Evolutionary conservation across 2,329 filamentous ascomycete species (phyloP).

Genomic region (Chaetomiaceae sp.): DNA sequence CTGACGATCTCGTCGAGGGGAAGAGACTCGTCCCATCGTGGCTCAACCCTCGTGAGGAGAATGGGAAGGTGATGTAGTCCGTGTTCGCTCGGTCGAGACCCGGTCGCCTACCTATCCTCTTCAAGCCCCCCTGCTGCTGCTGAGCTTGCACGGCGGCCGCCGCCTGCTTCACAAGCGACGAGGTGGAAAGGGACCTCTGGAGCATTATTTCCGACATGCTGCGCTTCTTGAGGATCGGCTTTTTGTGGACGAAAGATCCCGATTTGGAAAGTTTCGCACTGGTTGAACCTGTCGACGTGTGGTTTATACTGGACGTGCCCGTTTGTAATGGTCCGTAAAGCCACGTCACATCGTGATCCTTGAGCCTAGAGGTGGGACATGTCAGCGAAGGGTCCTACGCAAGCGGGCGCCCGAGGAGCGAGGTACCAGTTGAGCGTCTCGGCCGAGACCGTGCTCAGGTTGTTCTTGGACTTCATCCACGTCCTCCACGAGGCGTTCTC

Average conservation of each 20-base stretch:
- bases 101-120: constrained; percentile 42
- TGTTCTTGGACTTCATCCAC: constrained; percentile 89
- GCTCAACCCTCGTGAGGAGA: constrained; percentile 55
- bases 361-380: constrained; percentile 70
- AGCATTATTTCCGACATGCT: constrained; percentile 96
- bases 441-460: constrained; percentile 79
- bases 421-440: constrained; percentile 88
- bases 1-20: constrained; percentile 65
- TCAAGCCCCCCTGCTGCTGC: constrained; percentile 53
- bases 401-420: background rate
- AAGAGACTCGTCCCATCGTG: constrained; percentile 58
- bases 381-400: no score
- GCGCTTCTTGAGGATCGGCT: constrained; percentile 92
- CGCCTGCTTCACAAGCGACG: constrained; percentile 83
- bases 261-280: constrained; percentile 45
- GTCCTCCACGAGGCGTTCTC: constrained; percentile 98
- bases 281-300: constrained; percentile 35
- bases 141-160: constrained; percentile 81
- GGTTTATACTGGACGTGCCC: constrained; percentile 50
- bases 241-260: constrained; percentile 68
- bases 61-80: constrained; percentile 61
- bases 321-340: constrained; percentile 88
- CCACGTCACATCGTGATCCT: constrained; percentile 97
- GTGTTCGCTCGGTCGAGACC: constrained; percentile 58
- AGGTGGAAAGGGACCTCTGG: constrained; percentile 78